Evolutionary conservation across 1,284 basidiomycete genomes (phyloP), one percentile per base, ranked within the genome.

Genomic region (Melampsora larici-populina): DNA sequence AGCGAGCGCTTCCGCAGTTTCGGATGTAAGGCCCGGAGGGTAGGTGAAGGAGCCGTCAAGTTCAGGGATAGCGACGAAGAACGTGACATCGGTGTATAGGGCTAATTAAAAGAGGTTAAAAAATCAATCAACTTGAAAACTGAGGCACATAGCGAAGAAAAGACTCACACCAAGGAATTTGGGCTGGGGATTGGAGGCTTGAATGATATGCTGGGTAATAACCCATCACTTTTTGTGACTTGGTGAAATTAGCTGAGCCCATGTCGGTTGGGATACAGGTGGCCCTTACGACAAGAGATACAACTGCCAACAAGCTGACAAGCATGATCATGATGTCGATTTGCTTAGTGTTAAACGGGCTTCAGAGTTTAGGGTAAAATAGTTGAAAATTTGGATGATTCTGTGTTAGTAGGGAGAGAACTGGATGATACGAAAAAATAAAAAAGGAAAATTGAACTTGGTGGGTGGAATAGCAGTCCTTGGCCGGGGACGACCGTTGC

Each of bases 121-220:
- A 69, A 17, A 6, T 68, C 21, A 18, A 40, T 21, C 24, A 17
- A 29, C 21, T 9, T 26, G n/a, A 18, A 46, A 26, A 17, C 46
- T 18, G 40, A 5, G 21, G 21, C 26, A 26, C 15, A 29, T 17
- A 43, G n/a, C 29, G 63, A 21, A 33, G 60, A 13, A 63, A 18
- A 24, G 21, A 67, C 49, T 74, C 55, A 78, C 76, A 11, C 31
- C 33, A 78, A 24, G 69, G 46, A 9, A 78, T 78, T 11, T 55
- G 26, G 2, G 40, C 21, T 15, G 62, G 60, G 17, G 46, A 64
- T 46, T 71, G 68, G 0, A n/a, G 51, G 1, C 58, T 24, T 17
- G 26, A 26, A 33, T 78, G 62, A 67, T 71, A 78, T 13, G 26
- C 48, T 9, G 76, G 76, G 40, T 78, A 78, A 36, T 78, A 78